A percentile compares a stretch with the other conserved stretches of the same genome.
These are phyloP conservation scores for Malassezia caprae DNA, from an alignment of 1,284 basidiomycete genomes.

Conservation along the genomic window DNA sequence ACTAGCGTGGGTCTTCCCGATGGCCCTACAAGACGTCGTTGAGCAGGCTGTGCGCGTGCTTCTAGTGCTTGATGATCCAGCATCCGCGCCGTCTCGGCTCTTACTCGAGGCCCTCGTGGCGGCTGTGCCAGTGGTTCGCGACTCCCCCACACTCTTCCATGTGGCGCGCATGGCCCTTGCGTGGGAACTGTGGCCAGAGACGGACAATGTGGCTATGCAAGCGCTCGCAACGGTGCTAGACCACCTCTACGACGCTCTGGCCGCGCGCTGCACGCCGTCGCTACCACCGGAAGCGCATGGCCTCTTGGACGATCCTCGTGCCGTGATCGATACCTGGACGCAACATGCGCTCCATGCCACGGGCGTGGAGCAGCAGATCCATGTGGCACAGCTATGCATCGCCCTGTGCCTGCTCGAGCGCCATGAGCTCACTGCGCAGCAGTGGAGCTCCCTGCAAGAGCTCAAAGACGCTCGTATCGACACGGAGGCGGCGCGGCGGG, in stretches of 20 bases:
- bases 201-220: background rate
- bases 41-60: conserved; percentile 6
- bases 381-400: background rate
- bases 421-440: background rate
- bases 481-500: background rate
- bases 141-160: background rate
- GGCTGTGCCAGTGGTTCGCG: background rate
- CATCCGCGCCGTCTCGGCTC: background rate
- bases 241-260: background rate
- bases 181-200: background rate
- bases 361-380: background rate
- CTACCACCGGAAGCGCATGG: background rate
- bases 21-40: conserved; percentile 7
- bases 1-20: conserved; percentile 10
- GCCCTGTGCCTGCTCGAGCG: background rate
- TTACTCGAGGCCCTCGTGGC: background rate
- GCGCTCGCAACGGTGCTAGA: background rate
- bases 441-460: background rate
- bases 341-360: background rate
- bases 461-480: background rate
- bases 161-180: background rate
- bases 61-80: background rate
- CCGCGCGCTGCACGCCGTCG: background rate
- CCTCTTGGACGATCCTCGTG: conserved; percentile 1
- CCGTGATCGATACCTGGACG: background rate